These are phyloP conservation scores for Alternaria longipes DNA, from an alignment of 2,329 filamentous ascomycete genomes.

Conservation along the genomic window DNA sequence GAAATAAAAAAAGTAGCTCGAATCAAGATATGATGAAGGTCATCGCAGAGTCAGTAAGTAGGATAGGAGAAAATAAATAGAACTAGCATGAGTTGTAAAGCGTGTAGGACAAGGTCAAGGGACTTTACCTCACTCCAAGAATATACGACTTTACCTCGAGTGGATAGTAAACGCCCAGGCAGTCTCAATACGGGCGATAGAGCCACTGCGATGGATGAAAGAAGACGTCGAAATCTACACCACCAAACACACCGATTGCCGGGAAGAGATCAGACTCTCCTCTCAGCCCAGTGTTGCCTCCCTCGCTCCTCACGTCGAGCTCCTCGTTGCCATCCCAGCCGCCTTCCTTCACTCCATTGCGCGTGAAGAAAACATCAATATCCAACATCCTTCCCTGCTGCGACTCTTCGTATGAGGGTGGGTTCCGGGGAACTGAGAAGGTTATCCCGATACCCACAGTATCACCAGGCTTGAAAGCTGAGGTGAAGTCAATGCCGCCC, in stretches of 20 bases:
- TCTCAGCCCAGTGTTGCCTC: slow-evolving; percentile 71
- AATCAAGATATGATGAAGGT: background rate
- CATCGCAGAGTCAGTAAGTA: background rate
- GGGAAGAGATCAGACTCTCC: slow-evolving; percentile 76
- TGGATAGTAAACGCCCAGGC: background rate
- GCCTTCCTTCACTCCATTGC: slow-evolving; percentile 67
- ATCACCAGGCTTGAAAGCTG: slow-evolving; percentile 70
- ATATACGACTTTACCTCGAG: background rate
- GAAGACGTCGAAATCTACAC: slow-evolving; percentile 72
- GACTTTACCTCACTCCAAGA: background rate
- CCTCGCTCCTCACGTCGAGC: slow-evolving; percentile 70
- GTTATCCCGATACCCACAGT: slow-evolving; percentile 77
- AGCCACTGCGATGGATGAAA: slow-evolving; percentile 69
- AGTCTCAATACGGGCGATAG: slow-evolving; percentile 49
- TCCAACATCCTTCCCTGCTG: slow-evolving; percentile 49
- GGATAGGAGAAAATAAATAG: background rate
- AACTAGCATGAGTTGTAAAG: background rate
- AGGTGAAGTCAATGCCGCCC: slow-evolving; percentile 75
- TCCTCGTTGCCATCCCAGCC: slow-evolving; percentile 81
- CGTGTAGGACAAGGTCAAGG: background rate
- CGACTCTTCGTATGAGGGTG: slow-evolving; percentile 46
- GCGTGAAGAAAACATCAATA: slow-evolving; percentile 74
- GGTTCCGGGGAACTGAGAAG: slow-evolving; percentile 56
- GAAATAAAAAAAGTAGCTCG: background rate
- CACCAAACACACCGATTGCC: slow-evolving; percentile 75